Evolutionary conservation across 2,329 filamentous ascomycete genomes (phyloP).

Genomic region (Purpureocillium lavendulum): DNA sequence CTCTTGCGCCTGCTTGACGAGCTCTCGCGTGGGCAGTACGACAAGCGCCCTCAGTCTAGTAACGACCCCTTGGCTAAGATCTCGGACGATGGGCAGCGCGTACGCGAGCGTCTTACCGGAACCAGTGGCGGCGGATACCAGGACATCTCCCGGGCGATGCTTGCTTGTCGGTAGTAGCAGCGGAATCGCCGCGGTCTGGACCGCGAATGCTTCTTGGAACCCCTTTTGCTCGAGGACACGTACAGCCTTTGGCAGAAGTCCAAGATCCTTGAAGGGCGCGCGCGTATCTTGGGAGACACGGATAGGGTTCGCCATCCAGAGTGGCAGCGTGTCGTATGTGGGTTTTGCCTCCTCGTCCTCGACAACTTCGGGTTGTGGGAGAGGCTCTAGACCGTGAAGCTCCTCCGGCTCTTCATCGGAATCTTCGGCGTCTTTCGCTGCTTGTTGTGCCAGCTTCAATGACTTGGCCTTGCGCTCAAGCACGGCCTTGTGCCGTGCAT

Average conservation of each 20-base stretch:
- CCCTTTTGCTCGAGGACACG: conserved; percentile 56
- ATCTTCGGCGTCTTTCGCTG: conserved; percentile 20
- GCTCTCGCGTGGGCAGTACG: conserved; percentile 82
- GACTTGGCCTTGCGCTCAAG: conserved; percentile 49
- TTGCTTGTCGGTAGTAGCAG: conserved; percentile 61
- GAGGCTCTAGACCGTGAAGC: conserved; percentile 66
- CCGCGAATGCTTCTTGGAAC: conserved; percentile 30
- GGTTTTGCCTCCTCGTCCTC: conserved; percentile 49
- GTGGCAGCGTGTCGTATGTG: conserved; percentile 69
- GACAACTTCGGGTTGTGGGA: conserved; percentile 68
- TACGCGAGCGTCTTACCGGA: conserved; percentile 95
- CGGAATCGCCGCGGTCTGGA: conserved; percentile 55
- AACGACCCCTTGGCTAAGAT: conserved; percentile 55
- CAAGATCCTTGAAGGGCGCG: conserved; percentile 54
- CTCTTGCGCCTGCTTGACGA: conserved; percentile 78
- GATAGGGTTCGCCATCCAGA: conserved; percentile 74
- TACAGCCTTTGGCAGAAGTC: conserved; percentile 51
- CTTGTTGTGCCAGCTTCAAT: conserved; percentile 37
- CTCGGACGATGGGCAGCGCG: conserved; percentile 73
- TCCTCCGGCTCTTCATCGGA: conserved; percentile 28
- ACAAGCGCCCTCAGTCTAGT: conserved; percentile 71
- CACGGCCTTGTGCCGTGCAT: conserved; percentile 38
- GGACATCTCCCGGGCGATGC: conserved; percentile 64
- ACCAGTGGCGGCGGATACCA: conserved; percentile 87
- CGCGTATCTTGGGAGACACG: conserved; percentile 53